Base-by-base conservation (phyloP, 257 asterid genomes). In the Cruciata laevipes region DNA sequence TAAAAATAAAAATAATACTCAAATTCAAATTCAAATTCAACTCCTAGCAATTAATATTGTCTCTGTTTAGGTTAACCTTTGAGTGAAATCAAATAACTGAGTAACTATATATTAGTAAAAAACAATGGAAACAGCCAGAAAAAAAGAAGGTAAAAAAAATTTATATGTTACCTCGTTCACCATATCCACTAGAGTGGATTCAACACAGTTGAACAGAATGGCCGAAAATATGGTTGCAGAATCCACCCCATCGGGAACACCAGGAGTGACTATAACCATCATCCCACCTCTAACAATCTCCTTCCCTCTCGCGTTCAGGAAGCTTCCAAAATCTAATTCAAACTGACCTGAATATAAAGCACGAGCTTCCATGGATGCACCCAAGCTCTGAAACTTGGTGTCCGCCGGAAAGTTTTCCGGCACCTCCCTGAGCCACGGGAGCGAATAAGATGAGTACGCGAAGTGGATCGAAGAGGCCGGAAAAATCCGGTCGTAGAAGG, bases 201-300 rank as follows among this genome's bases (percentile, higher is more conserved):
- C 79, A 0, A 79, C 37, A 27, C 1, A 58, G 10, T 1, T 25
- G 63, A 58, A 58, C 63, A 58, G 27, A 58, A 58, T 58, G 63
- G 63, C 63, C 14, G 63, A 58, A 58, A 58, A 58, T 25, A 58
- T 58, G 18, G 49, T 32, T 0, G 55, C 67, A 57, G 53, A 58
- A 56, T 37, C 13, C 7, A 35, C 14, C 4, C 65, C 73, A 5
- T 38, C 66, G 6, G 77, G 79, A 3, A 14, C 25, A 6, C 47
- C 66, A 23, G 78, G 81, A 6, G 69, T 17, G n/a, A 77, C 2
- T 0, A 80, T 27, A 7, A 70, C 21, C 71, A 81, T 14, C 2
- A 83, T 25, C 5, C 88, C 85, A 6, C 82, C 82, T 0, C 0
- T 62, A 16, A 74, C 75, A 23, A 76, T 70, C 69, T 83, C 86